phyloP scores from a whole-genome alignment of 441 rosid genomes.

The Geranium incanum region DNA sequence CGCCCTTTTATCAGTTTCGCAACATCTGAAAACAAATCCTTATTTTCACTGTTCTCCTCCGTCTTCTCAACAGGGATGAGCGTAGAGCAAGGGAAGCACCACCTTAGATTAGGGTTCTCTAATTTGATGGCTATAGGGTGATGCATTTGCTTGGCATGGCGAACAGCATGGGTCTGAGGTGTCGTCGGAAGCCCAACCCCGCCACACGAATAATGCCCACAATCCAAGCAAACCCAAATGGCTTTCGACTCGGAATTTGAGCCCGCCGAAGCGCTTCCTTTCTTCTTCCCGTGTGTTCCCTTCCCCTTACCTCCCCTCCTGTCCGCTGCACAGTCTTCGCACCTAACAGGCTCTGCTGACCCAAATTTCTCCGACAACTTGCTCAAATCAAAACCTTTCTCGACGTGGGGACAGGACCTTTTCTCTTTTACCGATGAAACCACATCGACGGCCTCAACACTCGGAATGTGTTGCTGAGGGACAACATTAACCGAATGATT shows the following conservation, averaged over 20 bases:
- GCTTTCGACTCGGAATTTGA: constrained; percentile 37
- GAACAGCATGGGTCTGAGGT: constrained; percentile 61
- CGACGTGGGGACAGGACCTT: constrained; percentile 53
- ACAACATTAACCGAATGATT: constrained; percentile 29
- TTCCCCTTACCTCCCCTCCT: constrained; percentile 68
- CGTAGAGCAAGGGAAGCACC: constrained; percentile 68
- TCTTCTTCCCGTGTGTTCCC: constrained; percentile 41
- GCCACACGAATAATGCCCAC: constrained; percentile 81
- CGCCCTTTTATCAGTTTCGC: constrained; percentile 58
- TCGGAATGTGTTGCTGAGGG: constrained; percentile 27
- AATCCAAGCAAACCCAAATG: constrained; percentile 84
- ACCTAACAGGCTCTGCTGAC: constrained; percentile 39
- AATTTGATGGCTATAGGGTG: constrained; percentile 69
- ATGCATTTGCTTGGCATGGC: constrained; percentile 53
- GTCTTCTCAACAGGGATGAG: constrained; percentile 58
- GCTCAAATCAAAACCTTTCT: constrained; percentile 48
- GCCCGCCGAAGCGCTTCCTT: constrained; percentile 21
- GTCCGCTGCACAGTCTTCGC: constrained; percentile 59
- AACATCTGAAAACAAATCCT: constrained; percentile 45
- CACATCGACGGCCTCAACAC: constrained; percentile 25
- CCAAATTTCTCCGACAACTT: constrained; percentile 50
- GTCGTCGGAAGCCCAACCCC: constrained; percentile 78
- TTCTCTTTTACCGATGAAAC: constrained; percentile 29
- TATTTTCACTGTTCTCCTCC: constrained; percentile 50
- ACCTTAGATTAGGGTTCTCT: constrained; percentile 69